Evolutionary conservation across 2,329 filamentous ascomycete species (phyloP), one percentile per base, ranked within the genome.

Genomic region (Penicillium thymicola): DNA sequence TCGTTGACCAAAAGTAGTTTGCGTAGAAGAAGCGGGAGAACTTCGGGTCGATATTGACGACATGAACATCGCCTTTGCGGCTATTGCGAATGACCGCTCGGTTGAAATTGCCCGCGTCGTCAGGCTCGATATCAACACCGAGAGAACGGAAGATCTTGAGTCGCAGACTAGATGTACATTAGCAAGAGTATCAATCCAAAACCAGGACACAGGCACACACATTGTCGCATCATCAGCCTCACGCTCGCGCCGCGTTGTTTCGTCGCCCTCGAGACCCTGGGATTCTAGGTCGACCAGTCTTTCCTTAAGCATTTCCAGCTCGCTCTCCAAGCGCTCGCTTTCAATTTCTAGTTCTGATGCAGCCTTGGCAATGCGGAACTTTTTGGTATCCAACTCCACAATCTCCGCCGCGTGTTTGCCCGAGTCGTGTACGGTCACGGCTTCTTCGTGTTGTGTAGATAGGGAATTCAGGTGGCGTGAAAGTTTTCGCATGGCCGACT

Each of bases 351-450:
- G 80, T 72, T 97, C 93, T 1, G 85, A 88, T 0, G 90, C 91
- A 16, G 89, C 86, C 75, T 97, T 97, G n/a, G 93, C 93, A 55
- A 91, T 88, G 65, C 92, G 88, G 77, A 97, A 97, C 71, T 97
- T 97, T 65, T 92, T 87, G 1, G 91, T 96, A 75, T 97, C 93
- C 59, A 97, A 86, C 40, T 88, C 84, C 21, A 94, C 82, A 60
- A 97, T 96, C 70, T 90, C 85, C 36, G 86, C 86, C 6, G 92
- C 91, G 77, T 97, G 93, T 58, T 85, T 85, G 6, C 87, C 82
- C 0, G 89, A 85, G 62, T 91, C 90, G 78, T 96, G 90, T 3
- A 87, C 79, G 0, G 85, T 77, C 0, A 90, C 79, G 1, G 90
- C 87, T 74, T 95, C 90, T 53, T 84, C 81, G 77, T 96, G 87